phyloP scores from a whole-genome alignment of 805 yeast genomes.

The Candida xyloterini region DNA sequence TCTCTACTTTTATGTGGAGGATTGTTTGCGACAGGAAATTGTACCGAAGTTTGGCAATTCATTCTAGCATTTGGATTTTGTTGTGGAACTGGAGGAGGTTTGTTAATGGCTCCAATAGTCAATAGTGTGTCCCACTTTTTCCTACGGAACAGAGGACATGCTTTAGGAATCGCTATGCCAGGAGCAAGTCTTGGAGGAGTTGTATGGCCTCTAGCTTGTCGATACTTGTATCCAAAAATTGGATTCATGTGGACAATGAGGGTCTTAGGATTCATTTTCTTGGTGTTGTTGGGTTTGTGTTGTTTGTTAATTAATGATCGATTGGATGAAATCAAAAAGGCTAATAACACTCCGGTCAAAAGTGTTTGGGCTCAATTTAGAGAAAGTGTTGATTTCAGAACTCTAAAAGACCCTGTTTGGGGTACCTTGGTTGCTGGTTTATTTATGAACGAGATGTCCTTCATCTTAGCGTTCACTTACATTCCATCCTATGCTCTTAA shows the following conservation, averaged over 20 bases:
- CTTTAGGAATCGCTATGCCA: conserved; percentile 58
- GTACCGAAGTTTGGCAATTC: conserved; percentile 46
- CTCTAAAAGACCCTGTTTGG: conserved; percentile 43
- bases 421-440: conserved; percentile 39
- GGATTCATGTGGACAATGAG: conserved; percentile 64
- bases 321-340: conserved; percentile 19
- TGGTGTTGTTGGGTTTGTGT: conserved; percentile 29
- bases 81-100: conserved; percentile 44
- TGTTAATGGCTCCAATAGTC: conserved; percentile 44
- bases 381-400: conserved; percentile 37
- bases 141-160: conserved; percentile 50
- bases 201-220: conserved; percentile 51
- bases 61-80: conserved; percentile 49
- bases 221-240: conserved; percentile 45
- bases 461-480: conserved; percentile 51
- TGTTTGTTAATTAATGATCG: conserved; percentile 34
- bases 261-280: conserved; percentile 46
- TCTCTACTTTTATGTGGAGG: conserved; percentile 37
- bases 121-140: conserved; percentile 62
- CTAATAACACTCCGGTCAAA: conserved; percentile 6
- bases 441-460: conserved; percentile 49
- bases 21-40: conserved; percentile 42
- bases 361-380: conserved; percentile 19
- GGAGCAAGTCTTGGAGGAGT: conserved; percentile 62
- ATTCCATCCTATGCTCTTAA: conserved; percentile 55